Evolutionary conservation across 805 yeast species (phyloP).

Genomic region (Candida ascalaphidarum): DNA sequence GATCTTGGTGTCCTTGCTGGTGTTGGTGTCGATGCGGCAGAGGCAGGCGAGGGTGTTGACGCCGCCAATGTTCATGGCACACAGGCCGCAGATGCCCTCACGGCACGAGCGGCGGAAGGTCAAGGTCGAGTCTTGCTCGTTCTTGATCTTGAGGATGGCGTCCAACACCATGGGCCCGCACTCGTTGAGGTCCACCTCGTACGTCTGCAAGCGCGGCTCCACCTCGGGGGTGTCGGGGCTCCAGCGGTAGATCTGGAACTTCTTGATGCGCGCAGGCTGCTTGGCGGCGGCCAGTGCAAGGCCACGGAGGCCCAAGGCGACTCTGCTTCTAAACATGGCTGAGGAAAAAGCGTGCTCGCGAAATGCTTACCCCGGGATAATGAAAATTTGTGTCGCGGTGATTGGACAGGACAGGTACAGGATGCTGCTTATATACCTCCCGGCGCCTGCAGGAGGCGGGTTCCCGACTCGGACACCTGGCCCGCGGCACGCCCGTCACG

Average conservation of each 20-base stretch:
- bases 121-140: constrained; percentile 92
- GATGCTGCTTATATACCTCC: too few species aligned
- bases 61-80: constrained; percentile 99
- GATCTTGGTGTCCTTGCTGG: constrained; percentile 68
- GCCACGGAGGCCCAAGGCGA: too few species aligned
- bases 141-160: constrained; percentile 88
- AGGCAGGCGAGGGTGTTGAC: constrained; percentile 94
- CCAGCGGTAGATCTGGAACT: constrained; percentile 95
- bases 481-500: too few species aligned
- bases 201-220: constrained; percentile 80
- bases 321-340: too few species aligned
- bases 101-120: constrained; percentile 98
- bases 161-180: constrained; percentile 99
- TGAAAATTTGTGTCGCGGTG: too few species aligned
- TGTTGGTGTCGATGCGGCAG: constrained; percentile 83
- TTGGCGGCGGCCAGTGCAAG: constrained; percentile 42
- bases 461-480: too few species aligned
- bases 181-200: constrained; percentile 75
- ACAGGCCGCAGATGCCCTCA: constrained; percentile 99
- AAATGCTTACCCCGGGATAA: too few species aligned
- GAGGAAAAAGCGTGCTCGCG: too few species aligned
- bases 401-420: too few species aligned
- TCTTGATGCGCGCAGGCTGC: constrained; percentile 53
- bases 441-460: too few species aligned
- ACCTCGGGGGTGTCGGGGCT: constrained; percentile 92